Evolutionary conservation across 306 rosid genomes (phyloP), one percentile per base, ranked within the genome.

Genomic region (Pyrus communis): DNA sequence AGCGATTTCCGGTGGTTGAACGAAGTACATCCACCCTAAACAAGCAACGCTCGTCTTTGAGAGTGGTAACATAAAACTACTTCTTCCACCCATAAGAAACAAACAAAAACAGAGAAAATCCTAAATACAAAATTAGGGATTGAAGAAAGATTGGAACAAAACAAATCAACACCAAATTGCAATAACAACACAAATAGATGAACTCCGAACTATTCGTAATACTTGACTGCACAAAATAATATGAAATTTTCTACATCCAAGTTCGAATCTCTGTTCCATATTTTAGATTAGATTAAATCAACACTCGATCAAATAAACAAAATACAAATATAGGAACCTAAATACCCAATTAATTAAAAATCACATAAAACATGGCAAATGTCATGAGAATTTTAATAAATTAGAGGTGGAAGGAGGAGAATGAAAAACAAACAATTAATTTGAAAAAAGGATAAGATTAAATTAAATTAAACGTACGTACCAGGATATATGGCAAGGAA

Each of bases 401-500:
- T 22, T 22, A 58, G 63, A 57, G 14, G 11, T 17, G 18, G 55
- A 49, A 49, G 55, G 55, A 5, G 55, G 18, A 49, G 3, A 15
- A 6, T 0, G 28, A 33, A 33, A 5, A 31, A 55, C 3, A 22
- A 52, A 52, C 5, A 49, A 49, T 17, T 49, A 49, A 49, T 28
- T 25, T 25, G 27, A 30, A 22, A 57, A 57, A 9, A 1, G 4
- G 13, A 55, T 55, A 7, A 9, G 2, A 22, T 6, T 13, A n/a
- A 52, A 31, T 31, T 7, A 55, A 21, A 11, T 10, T 7, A 9
- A 28, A 30, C 25, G 61, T 65, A 59, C 17, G 8, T 67, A 94
- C 98, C 98, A 89, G 81, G 82, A 85, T 77, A 89, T 94, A 94
- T 75, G 98, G 97, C 78, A 94, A 51, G 25, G 81, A 13, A 11